Evolutionary conservation across 805 yeast genomes (phyloP), one percentile per base, ranked within the genome.

Genomic region (Priceomyces carsonii): DNA sequence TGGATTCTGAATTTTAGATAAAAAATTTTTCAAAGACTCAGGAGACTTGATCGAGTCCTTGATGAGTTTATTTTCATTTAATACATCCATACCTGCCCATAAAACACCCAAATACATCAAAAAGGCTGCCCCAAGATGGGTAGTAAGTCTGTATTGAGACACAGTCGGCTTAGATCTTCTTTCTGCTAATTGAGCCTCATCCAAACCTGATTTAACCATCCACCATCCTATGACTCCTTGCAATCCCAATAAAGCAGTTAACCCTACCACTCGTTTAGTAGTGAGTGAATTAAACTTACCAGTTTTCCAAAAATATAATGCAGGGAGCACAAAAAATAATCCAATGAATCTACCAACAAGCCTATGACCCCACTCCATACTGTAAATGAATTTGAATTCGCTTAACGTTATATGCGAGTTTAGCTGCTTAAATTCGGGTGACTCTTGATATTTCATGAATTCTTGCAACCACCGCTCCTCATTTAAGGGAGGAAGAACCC

Each of bases 201-300:
- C 95, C 37, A 93, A 72, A 19, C 99, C 99, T 7, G 96, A 87
- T 51, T 85, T 80, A 34, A 93, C 99, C 99, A 93, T 93, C 99
- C 99, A 93, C 99, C 99, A 93, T 20, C 99, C 99, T 47, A 93
- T 83, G 35, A 82, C 85, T 35, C 99, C 99, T 69, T 93, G 99
- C 31, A 93, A 66, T 8, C 96, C 99, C 39, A 93, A 71, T 33
- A 93, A 65, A 0, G 73, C 79, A 26, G 95, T 76, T 29, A 93
- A 75, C 2, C 86, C 86, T 14, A 85, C 60, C 10, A 93, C 67
- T 47, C 87, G 74, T 38, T 68, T 67, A 32, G 86, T 81, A 3
- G 85, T 82, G 39, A 79, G 80, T 3, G 77, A 62, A 2, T 89
- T 79, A 8, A 91, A 79, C 44, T 70, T 79, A 26, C 79, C 77